These are phyloP conservation scores for Eutrema salsugineum DNA, from an alignment of 441 rosid genomes.

Conservation along the genomic window DNA sequence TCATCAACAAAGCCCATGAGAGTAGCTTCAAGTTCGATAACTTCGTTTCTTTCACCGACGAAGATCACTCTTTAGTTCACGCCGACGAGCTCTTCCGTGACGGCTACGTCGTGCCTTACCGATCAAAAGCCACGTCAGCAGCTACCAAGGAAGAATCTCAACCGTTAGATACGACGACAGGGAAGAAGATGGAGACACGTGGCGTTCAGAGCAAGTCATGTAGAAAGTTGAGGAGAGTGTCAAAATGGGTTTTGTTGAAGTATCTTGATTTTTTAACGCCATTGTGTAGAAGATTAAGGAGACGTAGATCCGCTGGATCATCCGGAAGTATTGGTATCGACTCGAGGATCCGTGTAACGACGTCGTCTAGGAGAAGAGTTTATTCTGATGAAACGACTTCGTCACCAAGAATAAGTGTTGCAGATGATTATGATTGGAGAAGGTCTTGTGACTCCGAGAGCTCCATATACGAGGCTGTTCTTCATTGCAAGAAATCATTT, in stretches of 20 bases:
- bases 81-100: slow-evolving; percentile 87
- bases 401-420: slow-evolving; percentile 71
- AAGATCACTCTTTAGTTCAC: slow-evolving; percentile 48
- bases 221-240: slow-evolving; percentile 51
- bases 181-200: slow-evolving; percentile 29
- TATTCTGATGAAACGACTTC: slow-evolving; percentile 49
- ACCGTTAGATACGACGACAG: slow-evolving; percentile 32
- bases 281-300: slow-evolving; percentile 49
- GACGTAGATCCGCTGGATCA: slow-evolving; percentile 35
- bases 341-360: slow-evolving; percentile 33
- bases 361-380: slow-evolving; percentile 38
- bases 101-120: slow-evolving; percentile 67
- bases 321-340: slow-evolving; percentile 28
- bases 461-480: slow-evolving; percentile 96
- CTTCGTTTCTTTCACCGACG: slow-evolving; percentile 48
- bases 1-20: slow-evolving; percentile 53
- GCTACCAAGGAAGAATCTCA: slow-evolving; percentile 32
- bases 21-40: slow-evolving; percentile 80
- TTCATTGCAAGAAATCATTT: slow-evolving; percentile 91
- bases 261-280: slow-evolving; percentile 76
- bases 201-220: slow-evolving; percentile 28
- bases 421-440: slow-evolving; percentile 57
- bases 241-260: slow-evolving; percentile 57
- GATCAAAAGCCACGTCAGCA: slow-evolving; percentile 29
- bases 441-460: slow-evolving; percentile 90